Base-by-base conservation (phyloP, 768 basidiomycete species). In the Calvatia gigantea region DNA sequence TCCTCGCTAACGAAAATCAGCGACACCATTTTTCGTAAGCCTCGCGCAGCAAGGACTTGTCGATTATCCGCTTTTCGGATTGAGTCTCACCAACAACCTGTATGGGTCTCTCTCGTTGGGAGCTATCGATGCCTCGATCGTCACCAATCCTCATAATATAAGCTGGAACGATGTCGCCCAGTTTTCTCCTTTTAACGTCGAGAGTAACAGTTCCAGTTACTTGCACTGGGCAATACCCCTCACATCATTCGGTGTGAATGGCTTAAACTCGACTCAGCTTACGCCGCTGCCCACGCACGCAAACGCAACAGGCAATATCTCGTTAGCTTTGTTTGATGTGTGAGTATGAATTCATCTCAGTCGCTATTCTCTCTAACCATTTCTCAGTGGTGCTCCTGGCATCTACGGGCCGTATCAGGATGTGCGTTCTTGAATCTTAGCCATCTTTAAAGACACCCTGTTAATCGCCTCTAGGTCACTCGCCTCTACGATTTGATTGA, bases 371-470 rank as follows among this genome's bases (percentile, higher is more conserved):
- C 41, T 7, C 39, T 53, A 28, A 46, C 38, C 6, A 14, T 9
- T 12, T 39, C 43, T 15, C 57, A 91, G 89, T 38, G 89, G 89
- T 25, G 77, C 87, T 3, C 62, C 79, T 32, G 89, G 89, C 2
- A 75, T 92, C 28, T 88, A 82, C 61, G 89, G 89, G 2, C 86
- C 89, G n/a, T 85, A 81, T 63, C 82, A 84, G 68, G 89, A 91
- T 67, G 89, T 89, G 62, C 46, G 82, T 62, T 5, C 3, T 31
- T 21, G n/a, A 33, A 25, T 7, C 4, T 14, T 21, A 29, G 38
- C 39, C 23, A 23, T 38, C 17, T 23, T 21, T 29, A 9, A 37
- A 25, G 39, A 9, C 29, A 29, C 54, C 33, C 56, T 54, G 45
- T 61, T 51, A 58, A 43, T 12, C 27, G 8, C 37, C 23, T 49